Evolutionary conservation across 129 eudicot genomes (phyloP).

Genomic region (Flaveria ramosissima): DNA sequence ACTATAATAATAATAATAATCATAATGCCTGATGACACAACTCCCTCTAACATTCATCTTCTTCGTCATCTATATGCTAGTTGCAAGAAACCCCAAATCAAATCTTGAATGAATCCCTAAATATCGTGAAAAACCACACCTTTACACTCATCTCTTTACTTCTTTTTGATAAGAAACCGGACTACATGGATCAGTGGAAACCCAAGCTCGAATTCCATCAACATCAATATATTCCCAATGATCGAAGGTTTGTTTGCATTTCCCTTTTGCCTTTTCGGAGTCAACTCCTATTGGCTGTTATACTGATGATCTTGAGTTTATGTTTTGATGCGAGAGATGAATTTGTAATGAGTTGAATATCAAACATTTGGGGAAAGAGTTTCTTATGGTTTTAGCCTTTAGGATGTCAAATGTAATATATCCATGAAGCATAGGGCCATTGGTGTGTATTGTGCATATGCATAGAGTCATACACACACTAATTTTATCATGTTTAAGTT

Average conservation of each 20-base stretch:
- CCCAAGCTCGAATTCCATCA: conserved; percentile 16
- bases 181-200: conserved; percentile 46
- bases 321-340: background rate
- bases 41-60: conserved; percentile 25
- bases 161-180: background rate
- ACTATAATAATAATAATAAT: background rate
- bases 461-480: background rate
- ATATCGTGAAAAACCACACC: background rate
- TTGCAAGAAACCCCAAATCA: background rate
- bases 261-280: background rate
- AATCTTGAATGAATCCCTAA: conserved; percentile 4
- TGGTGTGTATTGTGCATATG: too few relatives aligned
- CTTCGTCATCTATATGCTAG: background rate
- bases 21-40: conserved; percentile 29
- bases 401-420: too few relatives aligned
- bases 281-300: background rate
- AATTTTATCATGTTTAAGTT: background rate
- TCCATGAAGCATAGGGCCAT: too few relatives aligned
- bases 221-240: conserved; percentile 19
- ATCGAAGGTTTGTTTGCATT: conserved; percentile 37
- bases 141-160: background rate
- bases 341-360: background rate
- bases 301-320: too few relatives aligned
- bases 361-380: background rate
- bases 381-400: too few relatives aligned